A percentile compares a stretch with the other conserved stretches of the same genome.
These are phyloP conservation scores for Pilasporangium apinafurcum DNA, from an alignment of 352 stramenopile species.

Conservation along the genomic window DNA sequence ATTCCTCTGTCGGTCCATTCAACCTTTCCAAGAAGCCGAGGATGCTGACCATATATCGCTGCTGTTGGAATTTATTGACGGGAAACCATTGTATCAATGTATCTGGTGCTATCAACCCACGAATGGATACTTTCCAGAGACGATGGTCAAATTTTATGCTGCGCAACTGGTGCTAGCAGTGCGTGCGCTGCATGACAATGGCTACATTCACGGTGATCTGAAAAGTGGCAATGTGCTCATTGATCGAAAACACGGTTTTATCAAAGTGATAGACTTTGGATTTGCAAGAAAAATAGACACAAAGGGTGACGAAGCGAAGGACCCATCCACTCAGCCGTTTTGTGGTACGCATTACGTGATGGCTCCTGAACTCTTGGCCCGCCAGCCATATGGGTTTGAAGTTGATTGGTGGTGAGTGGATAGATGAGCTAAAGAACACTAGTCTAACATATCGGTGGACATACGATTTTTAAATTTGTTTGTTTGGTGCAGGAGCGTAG, in stretches of 20 bases:
- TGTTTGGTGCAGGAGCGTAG: constrained; percentile 34
- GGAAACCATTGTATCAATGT: constrained; percentile 59
- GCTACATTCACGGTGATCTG: constrained; percentile 72
- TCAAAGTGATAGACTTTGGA: constrained; percentile 73
- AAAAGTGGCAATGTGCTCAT: constrained; percentile 79
- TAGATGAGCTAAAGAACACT: too few relatives aligned
- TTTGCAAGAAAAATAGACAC: constrained; percentile 32
- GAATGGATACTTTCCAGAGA: constrained; percentile 36
- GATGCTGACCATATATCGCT: constrained; percentile 15
- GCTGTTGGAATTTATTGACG: constrained; percentile 54
- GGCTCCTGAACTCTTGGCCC: constrained; percentile 58
- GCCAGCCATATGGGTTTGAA: constrained; percentile 17
- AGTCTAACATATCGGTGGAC: too few relatives aligned
- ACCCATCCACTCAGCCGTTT: constrained; percentile 39
- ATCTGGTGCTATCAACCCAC: constrained; percentile 44
- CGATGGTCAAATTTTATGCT: constrained; percentile 47
- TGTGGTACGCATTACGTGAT: constrained; percentile 77
- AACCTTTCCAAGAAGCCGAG: constrained; percentile 15
- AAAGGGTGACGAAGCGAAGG: neutral
- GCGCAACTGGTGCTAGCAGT: constrained; percentile 67
- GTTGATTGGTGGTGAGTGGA: constrained; percentile 67
- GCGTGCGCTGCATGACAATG: constrained; percentile 30
- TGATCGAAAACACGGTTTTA: constrained; percentile 21
- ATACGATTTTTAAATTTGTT: neutral
- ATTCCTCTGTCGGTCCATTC: constrained; percentile 39